Evolutionary conservation across 768 basidiomycete species (phyloP), one percentile per base, ranked within the genome.

Genomic region (Kwoniella dendrophila): DNA sequence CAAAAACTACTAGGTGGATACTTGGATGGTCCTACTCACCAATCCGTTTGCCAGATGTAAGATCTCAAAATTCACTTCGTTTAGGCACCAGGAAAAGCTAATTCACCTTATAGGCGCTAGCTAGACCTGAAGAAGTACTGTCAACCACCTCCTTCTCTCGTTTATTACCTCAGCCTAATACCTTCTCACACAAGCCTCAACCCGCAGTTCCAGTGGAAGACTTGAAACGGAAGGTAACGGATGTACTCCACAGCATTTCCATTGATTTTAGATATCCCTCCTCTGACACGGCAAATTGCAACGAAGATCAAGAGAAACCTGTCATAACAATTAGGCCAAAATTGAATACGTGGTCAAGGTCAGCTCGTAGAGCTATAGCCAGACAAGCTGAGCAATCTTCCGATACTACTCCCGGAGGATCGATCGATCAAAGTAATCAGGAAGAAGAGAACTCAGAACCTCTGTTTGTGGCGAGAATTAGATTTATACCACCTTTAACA

Each of bases 1-100:
- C 94, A 0, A 85, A 88, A 58, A 97, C 95, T 0, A 83, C 88
- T 1, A 85, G 96, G n/a, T 98, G 93, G 92, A 90, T 88, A 0
- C 78, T 98, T 1, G 91, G 85, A 0, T 97, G 95, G 95, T 92
- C 90, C 0, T 86, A 87, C 56, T 81, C 79, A 1, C 82, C 84
- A 29, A 75, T 75, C 14, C 85, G 86, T 6, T 79, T 96, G 30
- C 87, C 90, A 0, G 92, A 96, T 65, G 95, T 93, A 74, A 53
- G 90, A 50, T 32, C n/a, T n/a, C n/a, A n/a, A n/a, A n/a, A 30
- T 29, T 44, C 26, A 7, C 2, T 44, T 18, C 50, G 14, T 26
- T 30, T 20, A 11, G 30, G 11, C 41, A 54, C 11, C n/a, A 2
- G 34, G 18, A 56, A 24, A 3, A 34, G 51, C 57, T 68, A 44